These are phyloP conservation scores for Triticum aestivum DNA, from an alignment of 176 grass and related monocot genomes.

Conservation along the genomic window DNA sequence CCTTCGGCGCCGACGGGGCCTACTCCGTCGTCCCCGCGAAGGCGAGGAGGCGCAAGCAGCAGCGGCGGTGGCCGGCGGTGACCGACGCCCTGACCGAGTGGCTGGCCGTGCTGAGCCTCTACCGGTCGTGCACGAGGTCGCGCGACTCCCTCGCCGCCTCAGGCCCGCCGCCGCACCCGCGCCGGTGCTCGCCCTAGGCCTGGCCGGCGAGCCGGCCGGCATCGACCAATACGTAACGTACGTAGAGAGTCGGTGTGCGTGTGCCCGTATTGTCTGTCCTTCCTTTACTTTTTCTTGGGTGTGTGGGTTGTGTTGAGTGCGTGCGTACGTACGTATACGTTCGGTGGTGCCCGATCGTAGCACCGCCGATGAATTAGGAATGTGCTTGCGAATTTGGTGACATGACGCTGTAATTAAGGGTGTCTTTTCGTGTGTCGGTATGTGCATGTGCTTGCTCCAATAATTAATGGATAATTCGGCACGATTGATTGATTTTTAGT, in stretches of 20 bases:
- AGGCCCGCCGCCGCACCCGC: conserved; percentile 5
- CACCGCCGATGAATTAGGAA: not conserved
- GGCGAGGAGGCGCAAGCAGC: conserved; percentile 9
- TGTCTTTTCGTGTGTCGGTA: not conserved
- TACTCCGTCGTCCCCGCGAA: conserved; percentile 20
- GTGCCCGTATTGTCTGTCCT: not conserved
- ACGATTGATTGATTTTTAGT: not conserved
- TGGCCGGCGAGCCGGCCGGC: not conserved
- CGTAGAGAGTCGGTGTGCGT: not conserved
- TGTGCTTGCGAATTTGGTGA: conserved; percentile 26
- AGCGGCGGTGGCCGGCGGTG: conserved; percentile 19
- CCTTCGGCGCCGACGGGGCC: not conserved
- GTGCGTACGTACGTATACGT: not conserved
- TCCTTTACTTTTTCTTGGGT: not conserved
- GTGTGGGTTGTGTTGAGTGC: not conserved
- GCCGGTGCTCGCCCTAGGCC: not conserved
- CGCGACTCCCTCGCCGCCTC: conserved; percentile 36
- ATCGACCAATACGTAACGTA: not conserved
- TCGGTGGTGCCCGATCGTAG: not conserved
- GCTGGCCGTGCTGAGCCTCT: conserved; percentile 50
- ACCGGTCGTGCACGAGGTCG: conserved; percentile 47
- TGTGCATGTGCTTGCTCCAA: conserved; percentile 11
- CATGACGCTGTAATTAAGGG: conserved; percentile 43
- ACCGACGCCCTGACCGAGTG: conserved; percentile 33
- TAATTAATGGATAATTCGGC: conserved; percentile 19